A percentile compares a stretch with the other conserved stretches of the same genome.
phyloP scores from a whole-genome alignment of 75 land plant species.

The Pinus tabuliformis region DNA sequence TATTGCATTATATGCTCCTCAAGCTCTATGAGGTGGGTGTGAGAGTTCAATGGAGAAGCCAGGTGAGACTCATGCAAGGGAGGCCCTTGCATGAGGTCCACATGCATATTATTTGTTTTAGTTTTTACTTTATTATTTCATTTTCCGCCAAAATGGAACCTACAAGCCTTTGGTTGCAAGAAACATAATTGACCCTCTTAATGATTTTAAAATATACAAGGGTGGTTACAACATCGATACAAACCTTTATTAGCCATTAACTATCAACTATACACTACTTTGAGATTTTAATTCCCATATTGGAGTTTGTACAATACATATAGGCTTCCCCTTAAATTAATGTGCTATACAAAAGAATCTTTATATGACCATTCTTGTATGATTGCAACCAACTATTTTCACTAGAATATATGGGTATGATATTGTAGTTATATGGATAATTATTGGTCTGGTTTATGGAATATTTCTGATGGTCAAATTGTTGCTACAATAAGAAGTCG shows the following conservation, averaged over 20 bases:
- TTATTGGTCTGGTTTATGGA: slow-evolving; percentile 40
- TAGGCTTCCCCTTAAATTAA: background rate
- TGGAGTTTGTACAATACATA: too few species aligned
- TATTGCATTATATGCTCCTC: too few species aligned
- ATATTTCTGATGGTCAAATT: slow-evolving; percentile 18
- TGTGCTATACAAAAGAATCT: slow-evolving; percentile 5
- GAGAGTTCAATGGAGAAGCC: too few species aligned
- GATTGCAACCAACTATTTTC: slow-evolving; percentile 45
- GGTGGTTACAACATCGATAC: slow-evolving; percentile 64
- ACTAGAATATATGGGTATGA: slow-evolving; percentile 65
- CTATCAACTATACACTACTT: background rate
- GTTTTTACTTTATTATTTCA: too few species aligned
- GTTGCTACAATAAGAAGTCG: slow-evolving; percentile 18
- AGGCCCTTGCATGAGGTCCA: too few species aligned
- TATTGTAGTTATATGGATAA: slow-evolving; percentile 53
- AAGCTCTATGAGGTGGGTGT: too few species aligned
- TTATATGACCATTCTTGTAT: background rate
- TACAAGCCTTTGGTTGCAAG: slow-evolving; percentile 2
- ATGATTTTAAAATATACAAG: slow-evolving; percentile 32
- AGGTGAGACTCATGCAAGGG: too few species aligned
- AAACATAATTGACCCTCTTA: slow-evolving; percentile 47
- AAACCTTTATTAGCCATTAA: slow-evolving; percentile 82
- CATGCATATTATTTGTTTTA: too few species aligned
- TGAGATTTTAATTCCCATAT: background rate
- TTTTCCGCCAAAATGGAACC: background rate